phyloP scores from a whole-genome alignment of 306 rosid species.

The Senna siamea region DNA sequence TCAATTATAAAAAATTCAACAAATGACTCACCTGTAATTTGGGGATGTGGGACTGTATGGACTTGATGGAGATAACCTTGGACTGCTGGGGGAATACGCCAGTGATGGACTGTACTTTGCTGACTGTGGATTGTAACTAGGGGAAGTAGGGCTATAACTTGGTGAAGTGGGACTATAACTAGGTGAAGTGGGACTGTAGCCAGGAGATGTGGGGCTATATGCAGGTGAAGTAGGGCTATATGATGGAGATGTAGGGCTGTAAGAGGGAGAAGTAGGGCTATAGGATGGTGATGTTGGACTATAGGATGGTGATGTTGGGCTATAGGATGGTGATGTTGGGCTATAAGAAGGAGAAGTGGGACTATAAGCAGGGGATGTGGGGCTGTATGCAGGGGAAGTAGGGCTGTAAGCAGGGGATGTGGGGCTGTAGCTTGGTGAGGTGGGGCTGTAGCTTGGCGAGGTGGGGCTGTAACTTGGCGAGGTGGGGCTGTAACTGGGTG shows the following conservation, averaged over 20 bases:
- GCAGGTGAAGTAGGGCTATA: slow-evolving; percentile 75
- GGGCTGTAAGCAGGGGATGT: slow-evolving; percentile 86
- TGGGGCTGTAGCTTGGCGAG: slow-evolving; percentile 85
- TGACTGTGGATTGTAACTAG: slow-evolving; percentile 90
- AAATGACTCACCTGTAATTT: slow-evolving; percentile 71
- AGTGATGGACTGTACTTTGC: slow-evolving; percentile 93
- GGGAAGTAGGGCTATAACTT: slow-evolving; percentile 83
- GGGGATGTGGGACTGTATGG: slow-evolving; percentile 98
- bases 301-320: slow-evolving; percentile 79
- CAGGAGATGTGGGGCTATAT: slow-evolving; percentile 54
- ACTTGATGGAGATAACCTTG: slow-evolving; percentile 89
- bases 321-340: slow-evolving; percentile 68
- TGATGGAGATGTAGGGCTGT: slow-evolving; percentile 83
- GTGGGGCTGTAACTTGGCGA: slow-evolving; percentile 93
- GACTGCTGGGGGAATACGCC: slow-evolving; percentile 98
- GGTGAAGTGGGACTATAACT: slow-evolving; percentile 71
- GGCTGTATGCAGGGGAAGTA: slow-evolving; percentile 79
- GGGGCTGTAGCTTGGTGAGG: slow-evolving; percentile 84
- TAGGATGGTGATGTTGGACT: slow-evolving; percentile 88
- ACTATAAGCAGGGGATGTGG: slow-evolving; percentile 81
- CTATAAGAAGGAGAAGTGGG: slow-evolving; percentile 75
- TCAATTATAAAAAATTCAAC: slow-evolving; percentile 1
- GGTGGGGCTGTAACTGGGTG: slow-evolving; percentile 81
- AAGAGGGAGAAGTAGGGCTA: slow-evolving; percentile 81
- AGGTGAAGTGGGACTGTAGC: slow-evolving; percentile 76